Evolutionary conservation across 2,329 filamentous ascomycete genomes (phyloP), one percentile per base, ranked within the genome.

Genomic region (Taxawa tesnikishii): DNA sequence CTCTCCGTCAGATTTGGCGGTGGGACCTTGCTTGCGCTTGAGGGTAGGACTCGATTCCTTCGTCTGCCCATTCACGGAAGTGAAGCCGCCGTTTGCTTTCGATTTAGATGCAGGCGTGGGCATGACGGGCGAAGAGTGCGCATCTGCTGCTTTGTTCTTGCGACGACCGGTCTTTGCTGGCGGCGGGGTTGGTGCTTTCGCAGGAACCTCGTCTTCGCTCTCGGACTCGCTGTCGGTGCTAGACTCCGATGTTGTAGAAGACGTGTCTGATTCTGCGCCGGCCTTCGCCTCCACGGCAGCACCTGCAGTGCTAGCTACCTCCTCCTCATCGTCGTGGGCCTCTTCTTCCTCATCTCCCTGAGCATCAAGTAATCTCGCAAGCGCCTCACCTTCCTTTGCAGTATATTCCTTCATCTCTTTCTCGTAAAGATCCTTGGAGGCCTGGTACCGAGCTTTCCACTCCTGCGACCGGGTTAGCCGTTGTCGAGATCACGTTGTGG

Each of bases 391-490:
- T 27, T 54, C 55, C n/a, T 58, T 60, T 31, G 65, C 65, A 47
- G 72, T 67, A 59, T 77, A 79, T 3, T 59, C 62, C 31, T 60
- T 59, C 48, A 71, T 60, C 32, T 69, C 63, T 34, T 63, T 56
- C 43, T 70, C 66, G 56, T 73, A 77, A 26, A 62, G 54, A 29
- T 67, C 65, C 41, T 74, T 60, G 38, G 70, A 70, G 38, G 60
- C 55, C 39, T 65, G 60, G 51, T 78, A 78, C n/a, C 68, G 60
- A 16, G 65, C 59, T 43, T 68, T 66, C 62, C 70, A 75, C 32
- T 60, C 40, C 67, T 70, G 37, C 4, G 29, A 12, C 26, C n/a
- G 15, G 15, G n/a, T 39, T 11, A 39, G 30, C 12, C 13, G 7
- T 23, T 26, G 17, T 23, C n/a, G 8, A 8, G 19, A 15, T 15